Base-by-base conservation (phyloP, 139 green algal species). In the Diplosphaera chodatii region DNA sequence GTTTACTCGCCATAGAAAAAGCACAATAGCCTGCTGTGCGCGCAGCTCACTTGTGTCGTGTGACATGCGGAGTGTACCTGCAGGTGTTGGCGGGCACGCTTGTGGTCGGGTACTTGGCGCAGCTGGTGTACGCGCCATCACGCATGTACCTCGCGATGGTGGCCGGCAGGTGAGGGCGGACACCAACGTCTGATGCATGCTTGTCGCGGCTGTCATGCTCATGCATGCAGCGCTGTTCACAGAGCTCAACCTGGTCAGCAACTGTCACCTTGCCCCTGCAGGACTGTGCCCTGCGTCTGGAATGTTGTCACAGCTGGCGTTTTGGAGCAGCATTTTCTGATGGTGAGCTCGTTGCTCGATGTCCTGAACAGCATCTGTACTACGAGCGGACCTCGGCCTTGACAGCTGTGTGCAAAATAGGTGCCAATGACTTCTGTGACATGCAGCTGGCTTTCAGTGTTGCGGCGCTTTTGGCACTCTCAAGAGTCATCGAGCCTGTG, bases 401-500 rank as follows among this genome's bases (percentile, higher is more conserved):
- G n/a, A n/a, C n/a, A n/a, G n/a, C n/a, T n/a, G n/a, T 13, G 2
- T 4, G 55, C 0, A 63, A 40, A 4, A 16, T 25, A 34, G 66
- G 1, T n/a, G 2, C 31, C 27, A 13, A 62, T 27, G 40, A 29
- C 3, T 30, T 66, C 40, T 55, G 31, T 30, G 18, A 5, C 4
- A 21, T 72, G 65, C 88, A 97, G 89, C 75, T 90, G 1, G 33
- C 91, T 8, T 15, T 88, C 0, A 83, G 85, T 28, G 67, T 89
- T 0, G 48, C 81, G 1, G 76, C 77, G 0, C 68, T 95, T 55
- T 78, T 97, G 20, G 65, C 94, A 8, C 56, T 97, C 27, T 82
- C 83, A 0, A 82, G 85, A 0, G 68, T 93, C 0, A 76, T 98
- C 28, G 93, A 98, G 82, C 91, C 93, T 0, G 67, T 94, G 0